These are phyloP conservation scores for Hsuehochloa calcarea DNA, from an alignment of 176 grass and related monocot species.

Conservation along the genomic window DNA sequence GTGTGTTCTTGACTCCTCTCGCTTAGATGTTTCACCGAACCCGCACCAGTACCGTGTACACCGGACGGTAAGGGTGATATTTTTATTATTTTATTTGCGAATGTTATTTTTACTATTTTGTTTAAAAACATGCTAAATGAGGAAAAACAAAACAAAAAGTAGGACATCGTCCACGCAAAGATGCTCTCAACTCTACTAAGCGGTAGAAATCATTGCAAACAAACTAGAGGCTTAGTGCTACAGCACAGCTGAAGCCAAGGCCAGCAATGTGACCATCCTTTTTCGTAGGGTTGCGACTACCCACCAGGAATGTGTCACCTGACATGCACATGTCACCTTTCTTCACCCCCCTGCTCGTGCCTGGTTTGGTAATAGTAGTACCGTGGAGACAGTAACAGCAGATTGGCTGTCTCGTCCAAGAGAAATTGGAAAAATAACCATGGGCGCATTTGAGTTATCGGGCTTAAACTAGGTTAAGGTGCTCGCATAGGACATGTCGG, in stretches of 20 bases:
- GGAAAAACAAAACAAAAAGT: no score
- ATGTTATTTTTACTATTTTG: no score
- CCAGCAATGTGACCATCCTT: background rate
- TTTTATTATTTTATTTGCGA: no score
- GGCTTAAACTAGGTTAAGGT: background rate
- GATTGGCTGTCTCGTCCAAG: background rate
- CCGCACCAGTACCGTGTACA: background rate
- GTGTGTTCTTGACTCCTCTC: background rate
- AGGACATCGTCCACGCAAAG: background rate
- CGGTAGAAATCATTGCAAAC: constrained; percentile 20
- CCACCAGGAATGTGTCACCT: constrained; percentile 2
- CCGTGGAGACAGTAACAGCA: background rate
- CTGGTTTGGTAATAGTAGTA: background rate
- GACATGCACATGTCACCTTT: background rate
- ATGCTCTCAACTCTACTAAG: background rate
- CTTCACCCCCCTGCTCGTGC: background rate
- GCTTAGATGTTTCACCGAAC: background rate
- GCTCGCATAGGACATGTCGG: background rate
- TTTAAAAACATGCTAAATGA: no score
- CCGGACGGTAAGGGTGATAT: no score
- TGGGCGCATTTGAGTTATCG: background rate
- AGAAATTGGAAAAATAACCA: background rate
- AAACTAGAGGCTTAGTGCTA: background rate
- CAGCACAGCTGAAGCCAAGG: constrained; percentile 1
- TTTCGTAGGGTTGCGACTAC: background rate